Evolutionary conservation across 176 grass and related monocot genomes (phyloP).

Genomic region (Coix lacrymajobi): DNA sequence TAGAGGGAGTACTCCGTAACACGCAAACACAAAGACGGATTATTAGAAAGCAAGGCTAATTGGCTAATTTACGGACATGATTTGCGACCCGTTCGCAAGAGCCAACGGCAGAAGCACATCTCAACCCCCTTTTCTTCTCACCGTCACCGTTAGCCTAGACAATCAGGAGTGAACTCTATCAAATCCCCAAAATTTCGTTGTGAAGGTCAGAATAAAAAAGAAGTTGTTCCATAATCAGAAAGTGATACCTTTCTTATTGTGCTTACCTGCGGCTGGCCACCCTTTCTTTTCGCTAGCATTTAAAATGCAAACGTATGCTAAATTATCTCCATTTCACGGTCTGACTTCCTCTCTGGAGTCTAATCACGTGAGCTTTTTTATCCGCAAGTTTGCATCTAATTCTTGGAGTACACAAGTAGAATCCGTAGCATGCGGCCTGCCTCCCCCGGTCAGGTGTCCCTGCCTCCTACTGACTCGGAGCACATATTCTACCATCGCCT

Average conservation of each 20-base stretch:
- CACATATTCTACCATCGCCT: slow-evolving; percentile 18
- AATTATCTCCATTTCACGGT: slow-evolving; percentile 5
- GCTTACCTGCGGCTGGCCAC: neutral
- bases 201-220: neutral
- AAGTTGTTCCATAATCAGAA: neutral
- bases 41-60: too few relatives aligned
- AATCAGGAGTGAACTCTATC: neutral
- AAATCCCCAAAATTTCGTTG: neutral
- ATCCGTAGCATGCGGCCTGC: neutral
- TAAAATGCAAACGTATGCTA: neutral
- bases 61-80: too few relatives aligned
- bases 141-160: neutral
- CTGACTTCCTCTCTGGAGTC: slow-evolving; percentile 1
- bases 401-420: slow-evolving; percentile 13
- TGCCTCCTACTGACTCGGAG: slow-evolving; percentile 10
- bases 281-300: neutral
- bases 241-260: neutral
- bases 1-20: too few relatives aligned
- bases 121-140: neutral
- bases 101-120: too few relatives aligned
- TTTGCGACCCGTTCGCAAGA: too few relatives aligned
- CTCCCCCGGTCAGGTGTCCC: neutral
- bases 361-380: slow-evolving; percentile 22
- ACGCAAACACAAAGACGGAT: too few relatives aligned
- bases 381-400: slow-evolving; percentile 17